Evolutionary conservation across 2,329 filamentous ascomycete genomes (phyloP).

Genomic region (Ophiocordyceps camponoti-floridani): DNA sequence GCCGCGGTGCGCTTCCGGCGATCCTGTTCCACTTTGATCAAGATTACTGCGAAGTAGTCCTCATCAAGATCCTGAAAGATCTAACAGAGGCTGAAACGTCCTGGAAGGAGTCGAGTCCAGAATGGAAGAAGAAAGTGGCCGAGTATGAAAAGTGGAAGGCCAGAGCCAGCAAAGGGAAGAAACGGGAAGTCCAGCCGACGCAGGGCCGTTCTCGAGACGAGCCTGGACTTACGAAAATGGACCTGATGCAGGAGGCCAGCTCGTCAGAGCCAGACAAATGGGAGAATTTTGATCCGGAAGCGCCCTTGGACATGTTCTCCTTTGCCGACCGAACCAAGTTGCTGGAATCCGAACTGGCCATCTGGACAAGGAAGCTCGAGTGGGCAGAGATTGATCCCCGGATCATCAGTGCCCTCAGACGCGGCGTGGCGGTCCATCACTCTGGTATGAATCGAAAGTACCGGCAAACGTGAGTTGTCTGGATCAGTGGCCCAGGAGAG

Average conservation of each 20-base stretch:
- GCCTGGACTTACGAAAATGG: conserved; percentile 28
- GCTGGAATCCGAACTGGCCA: conserved; percentile 37
- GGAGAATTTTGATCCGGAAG: conserved; percentile 49
- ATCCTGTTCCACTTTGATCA: conserved; percentile 67
- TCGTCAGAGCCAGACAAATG: conserved; percentile 34
- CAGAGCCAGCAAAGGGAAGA: conserved; percentile 11
- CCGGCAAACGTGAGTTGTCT: conserved; percentile 36
- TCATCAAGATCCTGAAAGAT: conserved; percentile 28
- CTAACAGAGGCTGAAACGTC: conserved; percentile 18
- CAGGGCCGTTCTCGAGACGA: conserved; percentile 9
- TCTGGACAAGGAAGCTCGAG: conserved; percentile 31
- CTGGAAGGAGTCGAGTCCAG: conserved; percentile 36
- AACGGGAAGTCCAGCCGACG: conserved; percentile 13
- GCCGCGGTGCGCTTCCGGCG: conserved; percentile 48
- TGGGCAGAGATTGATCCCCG: conserved; percentile 24
- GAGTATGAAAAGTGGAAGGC: conserved; percentile 37
- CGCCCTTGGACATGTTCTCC: conserved; percentile 42
- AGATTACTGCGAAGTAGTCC: conserved; percentile 41
- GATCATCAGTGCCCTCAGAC: conserved; percentile 40
- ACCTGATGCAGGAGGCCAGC: conserved; percentile 34
- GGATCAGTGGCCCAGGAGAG: neutral
- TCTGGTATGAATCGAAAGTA: conserved; percentile 65
- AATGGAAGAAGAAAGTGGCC: conserved; percentile 42
- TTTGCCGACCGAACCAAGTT: conserved; percentile 47
- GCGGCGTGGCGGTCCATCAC: conserved; percentile 63